Evolutionary conservation across 176 grass and related monocot genomes (phyloP), one percentile per base, ranked within the genome.

Genomic region (Miscanthus lutarioriparius): DNA sequence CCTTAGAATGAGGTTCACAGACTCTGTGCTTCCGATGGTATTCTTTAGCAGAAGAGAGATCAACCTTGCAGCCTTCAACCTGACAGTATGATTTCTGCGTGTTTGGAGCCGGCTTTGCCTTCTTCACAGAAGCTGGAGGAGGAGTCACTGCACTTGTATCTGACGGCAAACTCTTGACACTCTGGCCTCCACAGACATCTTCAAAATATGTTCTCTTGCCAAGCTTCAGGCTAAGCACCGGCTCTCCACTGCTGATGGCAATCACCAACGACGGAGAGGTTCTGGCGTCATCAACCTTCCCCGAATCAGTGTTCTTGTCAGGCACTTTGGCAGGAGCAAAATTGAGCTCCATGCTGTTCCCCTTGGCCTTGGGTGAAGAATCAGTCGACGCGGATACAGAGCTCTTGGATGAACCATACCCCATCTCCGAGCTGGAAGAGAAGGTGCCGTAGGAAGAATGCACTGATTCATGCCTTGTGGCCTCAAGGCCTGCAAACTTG

Each of bases 1-100:
- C 63, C 74, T 96, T 99, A 30, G 93, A 86, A 62, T 99, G 97
- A 83, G 41, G 49, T 76, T 89, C 90, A 45, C 97, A 99, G 25
- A 99, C 97, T 73, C 75, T 84, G 59, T 99, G 97, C 84, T 96
- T 99, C 11, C 91, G 86, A 75, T 99, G 91, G 67, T 99, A 99
- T 6, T 96, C 86, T 89, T 99, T 99, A n/a, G 89, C 96, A 69
- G 88, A 80, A 65, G 83, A 91, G 69, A 99, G 96, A 68, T 96
- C 90, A 32, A 84, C 11, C 11, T 83, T 91, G 86, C 96, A 99
- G 48, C 93, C 96, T 91, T 96, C 91, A n/a, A 96, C 93, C 75
- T 99, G 96, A 71, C 96, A 99, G 64, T 85, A 83, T 0, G 82
- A 53, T 8, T 75, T 78, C 35, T 64, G 85, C 17, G 28, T 6